Evolutionary conservation across 805 yeast genomes (phyloP).

Genomic region (Barnettozyma populi): DNA sequence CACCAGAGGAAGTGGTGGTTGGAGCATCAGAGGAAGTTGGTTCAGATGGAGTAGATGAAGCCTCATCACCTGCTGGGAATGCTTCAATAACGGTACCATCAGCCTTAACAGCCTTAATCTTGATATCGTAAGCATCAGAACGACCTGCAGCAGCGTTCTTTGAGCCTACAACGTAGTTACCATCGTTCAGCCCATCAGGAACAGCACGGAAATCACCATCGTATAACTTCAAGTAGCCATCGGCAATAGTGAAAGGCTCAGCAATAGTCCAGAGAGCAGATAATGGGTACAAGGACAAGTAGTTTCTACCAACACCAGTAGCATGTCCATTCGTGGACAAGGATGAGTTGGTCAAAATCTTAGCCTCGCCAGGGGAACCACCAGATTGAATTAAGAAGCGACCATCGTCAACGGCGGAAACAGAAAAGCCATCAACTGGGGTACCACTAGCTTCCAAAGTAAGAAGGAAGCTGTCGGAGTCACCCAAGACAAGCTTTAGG

Average conservation of each 20-base stretch:
- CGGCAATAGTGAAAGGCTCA: conserved; percentile 13
- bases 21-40: neutral
- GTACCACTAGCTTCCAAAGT: conserved; percentile 16
- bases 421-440: neutral
- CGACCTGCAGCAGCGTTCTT: conserved; percentile 17
- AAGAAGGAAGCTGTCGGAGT: conserved; percentile 8
- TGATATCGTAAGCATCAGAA: conserved; percentile 6
- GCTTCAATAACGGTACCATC: conserved; percentile 4
- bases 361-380: neutral
- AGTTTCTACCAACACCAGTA: conserved; percentile 18
- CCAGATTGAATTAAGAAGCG: neutral
- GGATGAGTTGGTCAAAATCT: neutral
- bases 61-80: neutral
- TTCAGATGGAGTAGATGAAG: neutral
- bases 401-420: neutral
- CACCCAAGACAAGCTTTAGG: conserved; percentile 4
- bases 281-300: conserved; percentile 7
- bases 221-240: conserved; percentile 14
- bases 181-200: conserved; percentile 14
- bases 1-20: neutral
- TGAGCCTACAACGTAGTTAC: conserved; percentile 15
- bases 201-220: conserved; percentile 19
- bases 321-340: conserved; percentile 1
- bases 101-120: conserved; percentile 8
- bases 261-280: conserved; percentile 10